A percentile compares a stretch with the other conserved stretches of the same genome.
Conservation (phyloP, 257 asterid genomes). For the Haberlea rhodopensis region DNA sequence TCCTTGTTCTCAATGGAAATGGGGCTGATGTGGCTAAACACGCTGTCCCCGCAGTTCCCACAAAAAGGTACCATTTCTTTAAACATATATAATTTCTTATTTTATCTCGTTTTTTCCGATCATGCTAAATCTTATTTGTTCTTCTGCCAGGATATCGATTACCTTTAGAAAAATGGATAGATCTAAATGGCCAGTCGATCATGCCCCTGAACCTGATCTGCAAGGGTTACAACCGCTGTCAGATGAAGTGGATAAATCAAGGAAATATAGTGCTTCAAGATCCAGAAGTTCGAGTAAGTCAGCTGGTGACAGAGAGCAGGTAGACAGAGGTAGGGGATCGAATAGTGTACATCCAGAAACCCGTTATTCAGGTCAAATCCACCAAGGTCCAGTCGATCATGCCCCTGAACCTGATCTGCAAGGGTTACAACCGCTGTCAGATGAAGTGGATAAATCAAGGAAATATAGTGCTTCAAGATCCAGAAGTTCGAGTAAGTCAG, state of each 20-base stretch:
- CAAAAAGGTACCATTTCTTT: constrained; percentile 49
- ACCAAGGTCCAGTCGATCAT: constrained; percentile 40
- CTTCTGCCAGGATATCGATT: constrained; percentile 69
- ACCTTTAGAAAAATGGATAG: constrained; percentile 91
- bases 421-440: too few relatives aligned
- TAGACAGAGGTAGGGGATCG: constrained; percentile 35
- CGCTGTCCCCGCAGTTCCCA: constrained; percentile 76
- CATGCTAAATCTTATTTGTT: constrained; percentile 14
- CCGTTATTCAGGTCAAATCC: constrained; percentile 38
- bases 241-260: constrained; percentile 30
- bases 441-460: too few relatives aligned
- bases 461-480: too few relatives aligned
- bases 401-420: too few relatives aligned
- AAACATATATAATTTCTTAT: constrained; percentile 2
- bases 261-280: constrained; percentile 35
- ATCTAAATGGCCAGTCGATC: constrained; percentile 56
- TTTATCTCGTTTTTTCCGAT: not conserved
- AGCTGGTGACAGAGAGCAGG: constrained; percentile 36
- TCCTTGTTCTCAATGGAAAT: constrained; percentile 67
- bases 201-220: constrained; percentile 66
- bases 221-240: constrained; percentile 76
- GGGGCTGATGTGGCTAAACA: constrained; percentile 93
- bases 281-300: constrained; percentile 33
- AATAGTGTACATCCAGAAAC: constrained; percentile 30
- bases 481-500: constrained; percentile 32